Percentiles rank a stretch among this genome's conserved stretches.
phyloP scores from a whole-genome alignment of 345 rosid species.

The Lenwebbia sp. region DNA sequence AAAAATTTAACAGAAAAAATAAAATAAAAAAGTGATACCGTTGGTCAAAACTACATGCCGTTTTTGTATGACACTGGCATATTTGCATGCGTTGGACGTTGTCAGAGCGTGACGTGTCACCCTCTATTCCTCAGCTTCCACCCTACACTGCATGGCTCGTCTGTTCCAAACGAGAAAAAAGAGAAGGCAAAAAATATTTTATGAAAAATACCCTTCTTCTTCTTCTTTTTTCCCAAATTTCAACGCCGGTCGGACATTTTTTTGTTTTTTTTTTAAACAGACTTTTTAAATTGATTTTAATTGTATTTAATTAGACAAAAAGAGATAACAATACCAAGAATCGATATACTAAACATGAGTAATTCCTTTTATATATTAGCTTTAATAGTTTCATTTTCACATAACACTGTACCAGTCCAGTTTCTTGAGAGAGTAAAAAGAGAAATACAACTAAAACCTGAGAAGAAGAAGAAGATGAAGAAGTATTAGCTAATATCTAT shows the following conservation, averaged over 20 bases:
- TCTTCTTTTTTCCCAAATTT: background rate
- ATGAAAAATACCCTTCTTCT: background rate
- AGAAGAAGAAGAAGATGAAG: background rate
- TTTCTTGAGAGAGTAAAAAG: too few relatives aligned
- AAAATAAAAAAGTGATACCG: background rate
- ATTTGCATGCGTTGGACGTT: background rate
- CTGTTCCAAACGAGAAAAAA: background rate
- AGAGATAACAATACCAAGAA: background rate
- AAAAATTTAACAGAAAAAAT: too few relatives aligned
- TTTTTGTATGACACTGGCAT: background rate
- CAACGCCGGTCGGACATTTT: background rate
- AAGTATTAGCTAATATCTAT: background rate
- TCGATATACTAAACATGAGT: background rate
- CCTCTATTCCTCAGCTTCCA: background rate
- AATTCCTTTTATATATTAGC: background rate
- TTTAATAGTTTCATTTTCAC: background rate
- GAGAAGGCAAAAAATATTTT: background rate
- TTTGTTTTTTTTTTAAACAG: too few relatives aligned
- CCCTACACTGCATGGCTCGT: background rate
- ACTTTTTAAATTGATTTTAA: background rate
- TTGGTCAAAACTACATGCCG: background rate
- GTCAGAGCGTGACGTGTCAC: background rate
- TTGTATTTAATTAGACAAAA: background rate
- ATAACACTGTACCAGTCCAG: background rate
- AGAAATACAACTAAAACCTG: background rate